Conservation (phyloP, 805 yeast species). For the Candida koratica region DNA sequence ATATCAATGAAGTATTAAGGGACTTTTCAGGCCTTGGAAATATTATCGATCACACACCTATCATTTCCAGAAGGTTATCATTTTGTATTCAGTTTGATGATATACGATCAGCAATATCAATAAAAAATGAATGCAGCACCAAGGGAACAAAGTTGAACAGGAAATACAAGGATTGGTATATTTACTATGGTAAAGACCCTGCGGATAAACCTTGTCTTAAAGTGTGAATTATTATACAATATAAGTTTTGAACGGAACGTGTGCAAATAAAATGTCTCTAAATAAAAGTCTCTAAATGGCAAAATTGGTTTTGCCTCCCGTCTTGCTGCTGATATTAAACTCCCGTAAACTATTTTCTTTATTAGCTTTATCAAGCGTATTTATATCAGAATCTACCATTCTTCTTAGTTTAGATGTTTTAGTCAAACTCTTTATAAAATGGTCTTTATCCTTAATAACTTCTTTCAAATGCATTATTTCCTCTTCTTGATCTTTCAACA, state of each 20-base stretch:
- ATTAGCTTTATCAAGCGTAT: conserved; percentile 10
- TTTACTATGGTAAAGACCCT: conserved; percentile 65
- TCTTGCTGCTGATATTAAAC: conserved; percentile 10
- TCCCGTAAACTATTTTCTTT: conserved; percentile 11
- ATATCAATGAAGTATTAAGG: conserved; percentile 37
- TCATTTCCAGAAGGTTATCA: conserved; percentile 62
- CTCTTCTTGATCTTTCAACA: conserved; percentile 59
- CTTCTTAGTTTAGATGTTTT: conserved; percentile 59
- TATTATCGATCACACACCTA: conserved; percentile 58
- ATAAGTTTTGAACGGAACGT: not conserved
- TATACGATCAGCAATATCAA: conserved; percentile 55
- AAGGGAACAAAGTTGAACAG: conserved; percentile 30
- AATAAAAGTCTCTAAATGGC: too few relatives aligned
- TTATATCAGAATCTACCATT: conserved; percentile 33
- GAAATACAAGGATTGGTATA: conserved; percentile 57
- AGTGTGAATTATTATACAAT: not conserved
- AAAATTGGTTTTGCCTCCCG: conserved; percentile 12
- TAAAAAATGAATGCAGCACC: conserved; percentile 43
- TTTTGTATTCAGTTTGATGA: conserved; percentile 58
- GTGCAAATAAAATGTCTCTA: conserved; percentile 13
- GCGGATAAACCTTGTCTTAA: conserved; percentile 51
- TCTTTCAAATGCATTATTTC: conserved; percentile 65
- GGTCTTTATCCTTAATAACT: conserved; percentile 66
- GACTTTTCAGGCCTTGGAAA: conserved; percentile 59
- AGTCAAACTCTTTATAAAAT: conserved; percentile 69